These are phyloP conservation scores for Zanthoxylum bungeanum DNA, from an alignment of 345 rosid genomes.

Conservation along the genomic window DNA sequence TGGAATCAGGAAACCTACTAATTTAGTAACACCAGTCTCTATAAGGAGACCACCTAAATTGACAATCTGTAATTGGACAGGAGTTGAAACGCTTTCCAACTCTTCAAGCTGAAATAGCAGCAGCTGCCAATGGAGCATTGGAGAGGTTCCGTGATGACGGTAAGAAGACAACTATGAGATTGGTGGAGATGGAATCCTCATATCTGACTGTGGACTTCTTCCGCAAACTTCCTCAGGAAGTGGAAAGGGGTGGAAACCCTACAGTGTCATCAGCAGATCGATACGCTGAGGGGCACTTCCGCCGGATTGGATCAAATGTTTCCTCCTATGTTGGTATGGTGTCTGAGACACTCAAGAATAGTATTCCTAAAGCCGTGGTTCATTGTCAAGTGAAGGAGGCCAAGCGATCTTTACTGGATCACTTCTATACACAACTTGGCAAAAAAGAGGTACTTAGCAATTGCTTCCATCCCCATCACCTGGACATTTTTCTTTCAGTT, in stretches of 20 bases:
- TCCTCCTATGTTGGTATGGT: constrained; percentile 59
- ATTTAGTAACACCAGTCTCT: not conserved
- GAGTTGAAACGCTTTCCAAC: constrained; percentile 66
- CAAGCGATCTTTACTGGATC: constrained; percentile 45
- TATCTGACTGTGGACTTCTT: constrained; percentile 66
- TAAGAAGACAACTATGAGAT: constrained; percentile 46
- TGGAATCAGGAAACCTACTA: not conserved
- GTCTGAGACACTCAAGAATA: constrained; percentile 43
- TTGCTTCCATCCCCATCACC: not conserved
- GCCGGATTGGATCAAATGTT: constrained; percentile 56
- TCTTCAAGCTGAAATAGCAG: constrained; percentile 55
- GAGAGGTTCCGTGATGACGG: constrained; percentile 57
- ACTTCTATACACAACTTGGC: constrained; percentile 49
- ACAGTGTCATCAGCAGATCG: constrained; percentile 29
- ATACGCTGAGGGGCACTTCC: constrained; percentile 49
- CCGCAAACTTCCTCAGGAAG: constrained; percentile 56
- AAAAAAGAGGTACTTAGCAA: constrained; percentile 41
- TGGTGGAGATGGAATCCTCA: constrained; percentile 79
- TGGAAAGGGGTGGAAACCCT: constrained; percentile 45
- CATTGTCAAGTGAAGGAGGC: constrained; percentile 69
- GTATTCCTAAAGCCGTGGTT: constrained; percentile 68
- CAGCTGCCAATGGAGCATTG: constrained; percentile 44
- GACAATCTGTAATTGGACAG: constrained; percentile 29
- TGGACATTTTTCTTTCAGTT: not conserved
- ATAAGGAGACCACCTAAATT: not conserved